Evolutionary conservation across 2,329 filamentous ascomycete genomes (phyloP).

Genomic region (Aspergillus sp.): DNA sequence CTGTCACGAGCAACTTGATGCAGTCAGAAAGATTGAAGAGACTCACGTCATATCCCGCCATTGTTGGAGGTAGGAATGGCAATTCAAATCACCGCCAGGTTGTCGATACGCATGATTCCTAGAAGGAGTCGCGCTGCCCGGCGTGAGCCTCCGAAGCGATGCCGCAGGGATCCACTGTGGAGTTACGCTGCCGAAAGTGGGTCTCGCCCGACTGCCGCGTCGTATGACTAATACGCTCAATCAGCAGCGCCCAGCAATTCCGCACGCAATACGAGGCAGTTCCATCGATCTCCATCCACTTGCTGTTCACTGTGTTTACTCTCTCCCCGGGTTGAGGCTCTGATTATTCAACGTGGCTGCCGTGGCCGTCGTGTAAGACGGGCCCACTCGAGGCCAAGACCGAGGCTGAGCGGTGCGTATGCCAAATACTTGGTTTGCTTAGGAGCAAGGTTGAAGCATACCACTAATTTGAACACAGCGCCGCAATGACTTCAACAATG

Average conservation of each 20-base stretch:
- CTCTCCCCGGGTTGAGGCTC: background rate
- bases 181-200: background rate
- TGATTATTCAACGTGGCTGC: background rate
- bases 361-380: conserved; percentile 1
- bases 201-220: background rate
- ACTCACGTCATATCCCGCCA: conserved; percentile 1
- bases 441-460: background rate
- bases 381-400: background rate
- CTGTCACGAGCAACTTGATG: background rate
- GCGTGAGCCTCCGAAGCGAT: background rate
- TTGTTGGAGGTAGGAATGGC: background rate
- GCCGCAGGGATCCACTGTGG: background rate
- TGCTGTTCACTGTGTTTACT: background rate
- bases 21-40: background rate
- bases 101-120: conserved; percentile 1
- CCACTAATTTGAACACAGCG: conserved; percentile 4
- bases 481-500: background rate
- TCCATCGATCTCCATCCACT: background rate
- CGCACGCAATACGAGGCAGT: background rate
- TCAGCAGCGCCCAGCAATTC: background rate
- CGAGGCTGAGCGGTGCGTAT: conserved; percentile 14
- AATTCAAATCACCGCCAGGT: background rate
- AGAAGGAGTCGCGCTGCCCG: background rate
- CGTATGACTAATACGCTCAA: conserved; percentile 23
- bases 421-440: background rate